These are phyloP conservation scores for Rutidosis leptorrhynchoides DNA, from an alignment of 129 eudicot species.

Conservation along the genomic window DNA sequence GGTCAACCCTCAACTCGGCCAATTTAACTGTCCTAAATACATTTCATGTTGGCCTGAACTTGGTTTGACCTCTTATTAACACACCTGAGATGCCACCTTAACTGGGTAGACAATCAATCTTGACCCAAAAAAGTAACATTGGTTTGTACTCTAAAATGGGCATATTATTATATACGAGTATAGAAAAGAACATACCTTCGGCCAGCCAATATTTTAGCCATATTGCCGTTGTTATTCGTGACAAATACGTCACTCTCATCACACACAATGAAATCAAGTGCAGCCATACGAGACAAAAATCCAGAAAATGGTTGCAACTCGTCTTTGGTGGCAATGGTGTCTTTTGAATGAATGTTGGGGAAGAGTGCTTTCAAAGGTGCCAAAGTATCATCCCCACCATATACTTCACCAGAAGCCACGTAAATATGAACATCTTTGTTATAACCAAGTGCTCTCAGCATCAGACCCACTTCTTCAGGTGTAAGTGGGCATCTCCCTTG, in stretches of 20 bases:
- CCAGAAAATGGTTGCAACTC: slow-evolving; percentile 68
- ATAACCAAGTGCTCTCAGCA: slow-evolving; percentile 89
- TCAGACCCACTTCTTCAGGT: slow-evolving; percentile 90
- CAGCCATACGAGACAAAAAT: slow-evolving; percentile 94
- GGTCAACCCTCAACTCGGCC: slow-evolving; percentile 13
- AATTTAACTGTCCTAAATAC: neutral
- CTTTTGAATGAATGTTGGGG: slow-evolving; percentile 82
- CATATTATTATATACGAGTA: neutral
- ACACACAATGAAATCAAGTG: slow-evolving; percentile 83
- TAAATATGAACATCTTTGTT: slow-evolving; percentile 61
- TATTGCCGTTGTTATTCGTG: slow-evolving; percentile 84
- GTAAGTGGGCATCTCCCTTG: slow-evolving; percentile 92
- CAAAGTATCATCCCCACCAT: slow-evolving; percentile 82
- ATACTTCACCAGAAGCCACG: slow-evolving; percentile 92
- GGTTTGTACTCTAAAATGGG: slow-evolving; percentile 4
- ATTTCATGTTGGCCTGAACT: neutral
- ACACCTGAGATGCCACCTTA: neutral
- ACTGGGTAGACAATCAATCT: neutral
- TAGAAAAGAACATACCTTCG: slow-evolving; percentile 46
- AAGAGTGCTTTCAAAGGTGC: slow-evolving; percentile 82
- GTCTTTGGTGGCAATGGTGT: slow-evolving; percentile 55
- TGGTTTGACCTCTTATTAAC: neutral
- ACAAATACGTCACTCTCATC: slow-evolving; percentile 82
- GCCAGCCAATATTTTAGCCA: slow-evolving; percentile 89
- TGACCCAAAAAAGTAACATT: slow-evolving; percentile 7